These are phyloP conservation scores for Trypanosoma mega DNA, from an alignment of 208 protist genomes.

Conservation along the genomic window DNA sequence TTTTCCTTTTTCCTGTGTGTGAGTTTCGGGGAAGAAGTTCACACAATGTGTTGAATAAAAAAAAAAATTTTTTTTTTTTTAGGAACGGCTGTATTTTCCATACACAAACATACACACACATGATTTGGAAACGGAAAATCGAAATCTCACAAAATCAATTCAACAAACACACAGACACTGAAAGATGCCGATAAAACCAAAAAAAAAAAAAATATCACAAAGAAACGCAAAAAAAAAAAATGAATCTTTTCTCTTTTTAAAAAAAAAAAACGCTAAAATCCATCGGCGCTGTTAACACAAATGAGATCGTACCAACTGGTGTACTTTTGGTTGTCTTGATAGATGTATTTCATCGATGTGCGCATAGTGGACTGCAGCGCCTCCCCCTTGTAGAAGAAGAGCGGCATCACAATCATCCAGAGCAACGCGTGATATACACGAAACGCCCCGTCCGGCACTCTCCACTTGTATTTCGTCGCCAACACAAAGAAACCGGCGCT, in stretches of 20 bases:
- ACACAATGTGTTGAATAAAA: too few relatives aligned
- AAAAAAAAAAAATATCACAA: constrained; percentile 7
- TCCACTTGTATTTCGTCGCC: constrained; percentile 24
- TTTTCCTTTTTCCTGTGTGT: too few relatives aligned
- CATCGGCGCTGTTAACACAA: constrained; percentile 46
- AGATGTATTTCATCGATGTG: constrained; percentile 86
- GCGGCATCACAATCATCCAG: constrained; percentile 70
- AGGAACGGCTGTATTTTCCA: too few relatives aligned
- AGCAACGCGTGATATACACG: constrained; percentile 65
- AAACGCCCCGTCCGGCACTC: constrained; percentile 35
- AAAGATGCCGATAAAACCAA: constrained; percentile 20
- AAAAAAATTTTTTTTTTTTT: too few relatives aligned
- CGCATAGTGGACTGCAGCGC: constrained; percentile 79
- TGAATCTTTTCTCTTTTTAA: constrained; percentile 11
- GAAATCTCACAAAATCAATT: too few relatives aligned
- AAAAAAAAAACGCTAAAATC: constrained; percentile 5
- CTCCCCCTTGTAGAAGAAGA: constrained; percentile 70
- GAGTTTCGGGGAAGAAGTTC: too few relatives aligned
- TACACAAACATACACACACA: too few relatives aligned
- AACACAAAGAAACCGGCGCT: constrained; percentile 57
- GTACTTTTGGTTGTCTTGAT: constrained; percentile 65
- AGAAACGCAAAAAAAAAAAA: not conserved
- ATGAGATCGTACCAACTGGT: constrained; percentile 68
- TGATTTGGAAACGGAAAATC: too few relatives aligned
- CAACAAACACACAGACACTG: too few relatives aligned